Percentiles rank a stretch among this genome's conserved stretches.
Conservation (phyloP, 305 asterid species). For the Lippia alba region DNA sequence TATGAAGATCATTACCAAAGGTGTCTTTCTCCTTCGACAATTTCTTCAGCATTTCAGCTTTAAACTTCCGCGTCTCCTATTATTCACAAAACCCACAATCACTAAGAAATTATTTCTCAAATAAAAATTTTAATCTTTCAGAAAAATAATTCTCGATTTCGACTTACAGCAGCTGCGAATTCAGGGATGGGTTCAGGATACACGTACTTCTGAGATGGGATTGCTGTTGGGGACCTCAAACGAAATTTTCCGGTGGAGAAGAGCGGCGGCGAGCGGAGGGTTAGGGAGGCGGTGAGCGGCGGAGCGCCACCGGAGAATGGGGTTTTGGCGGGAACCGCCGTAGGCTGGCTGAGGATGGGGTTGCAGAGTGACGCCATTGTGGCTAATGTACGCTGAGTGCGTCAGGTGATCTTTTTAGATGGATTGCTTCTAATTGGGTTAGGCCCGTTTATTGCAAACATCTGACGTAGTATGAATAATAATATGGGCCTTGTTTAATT, state of each 20-base stretch:
- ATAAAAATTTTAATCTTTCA: background rate
- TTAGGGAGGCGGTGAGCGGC: constrained; percentile 23
- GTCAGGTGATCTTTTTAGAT: background rate
- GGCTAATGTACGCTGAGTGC: constrained; percentile 27
- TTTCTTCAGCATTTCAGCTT: constrained; percentile 52
- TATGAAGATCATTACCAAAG: constrained; percentile 58
- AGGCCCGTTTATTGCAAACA: background rate
- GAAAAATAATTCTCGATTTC: background rate
- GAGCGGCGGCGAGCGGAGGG: constrained; percentile 32
- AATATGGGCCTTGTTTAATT: too few relatives aligned
- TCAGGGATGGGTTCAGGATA: constrained; percentile 73
- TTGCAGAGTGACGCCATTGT: constrained; percentile 40
- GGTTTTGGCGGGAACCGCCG: constrained; percentile 50
- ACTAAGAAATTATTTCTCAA: background rate
- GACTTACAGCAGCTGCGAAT: constrained; percentile 61
- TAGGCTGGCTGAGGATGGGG: constrained; percentile 27
- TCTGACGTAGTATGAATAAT: too few relatives aligned
- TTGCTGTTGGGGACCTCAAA: constrained; percentile 38
- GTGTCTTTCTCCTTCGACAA: constrained; percentile 54
- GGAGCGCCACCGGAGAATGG: constrained; percentile 23
- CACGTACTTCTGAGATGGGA: constrained; percentile 44
- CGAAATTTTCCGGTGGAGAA: constrained; percentile 16
- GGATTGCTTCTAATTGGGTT: constrained; percentile 10
- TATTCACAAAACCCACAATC: constrained; percentile 6
- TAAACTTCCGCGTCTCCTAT: constrained; percentile 66